These are phyloP conservation scores for Tolypocladium endophyticum DNA, from an alignment of 2,329 filamentous ascomycete species.

Conservation along the genomic window DNA sequence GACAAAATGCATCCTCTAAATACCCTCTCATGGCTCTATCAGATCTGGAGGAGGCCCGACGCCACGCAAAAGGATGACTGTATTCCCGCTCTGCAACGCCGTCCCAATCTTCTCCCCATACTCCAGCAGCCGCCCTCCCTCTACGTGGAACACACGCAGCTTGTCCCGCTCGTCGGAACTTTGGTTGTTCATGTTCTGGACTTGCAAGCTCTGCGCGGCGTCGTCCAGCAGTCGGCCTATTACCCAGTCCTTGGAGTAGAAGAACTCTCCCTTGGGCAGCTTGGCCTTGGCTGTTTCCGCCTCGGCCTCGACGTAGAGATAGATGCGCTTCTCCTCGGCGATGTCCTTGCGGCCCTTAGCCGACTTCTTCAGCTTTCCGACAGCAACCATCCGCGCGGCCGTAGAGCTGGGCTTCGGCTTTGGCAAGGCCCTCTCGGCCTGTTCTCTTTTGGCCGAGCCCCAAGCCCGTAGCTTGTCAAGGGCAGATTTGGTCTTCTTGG, in stretches of 20 bases:
- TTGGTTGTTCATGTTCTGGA: slow-evolving; percentile 76
- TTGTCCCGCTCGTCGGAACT: slow-evolving; percentile 66
- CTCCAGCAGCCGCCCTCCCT: slow-evolving; percentile 75
- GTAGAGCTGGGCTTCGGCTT: slow-evolving; percentile 54
- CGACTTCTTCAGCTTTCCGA: slow-evolving; percentile 71
- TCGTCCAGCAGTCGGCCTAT: slow-evolving; percentile 73
- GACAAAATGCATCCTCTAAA: neutral
- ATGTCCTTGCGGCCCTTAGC: slow-evolving; percentile 87
- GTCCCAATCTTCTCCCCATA: slow-evolving; percentile 78
- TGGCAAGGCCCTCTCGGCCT: slow-evolving; percentile 46
- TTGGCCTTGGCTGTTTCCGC: slow-evolving; percentile 77
- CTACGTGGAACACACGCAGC: slow-evolving; percentile 84
- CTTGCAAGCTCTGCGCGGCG: slow-evolving; percentile 65
- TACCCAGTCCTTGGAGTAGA: slow-evolving; percentile 78
- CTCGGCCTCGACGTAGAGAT: slow-evolving; percentile 82
- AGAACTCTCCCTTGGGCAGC: slow-evolving; percentile 71
- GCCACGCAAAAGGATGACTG: slow-evolving; percentile 76
- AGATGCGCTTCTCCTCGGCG: slow-evolving; percentile 73
- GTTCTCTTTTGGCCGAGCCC: slow-evolving; percentile 63
- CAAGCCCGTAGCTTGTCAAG: slow-evolving; percentile 70
- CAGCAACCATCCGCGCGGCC: slow-evolving; percentile 54
- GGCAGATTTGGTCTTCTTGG: slow-evolving; percentile 61
- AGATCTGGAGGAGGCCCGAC: slow-evolving; percentile 70
- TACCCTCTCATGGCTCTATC: slow-evolving; percentile 35
- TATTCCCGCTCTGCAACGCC: slow-evolving; percentile 70